These are phyloP conservation scores for Tagetes patula DNA, from an alignment of 129 eudicot genomes.

Conservation along the genomic window DNA sequence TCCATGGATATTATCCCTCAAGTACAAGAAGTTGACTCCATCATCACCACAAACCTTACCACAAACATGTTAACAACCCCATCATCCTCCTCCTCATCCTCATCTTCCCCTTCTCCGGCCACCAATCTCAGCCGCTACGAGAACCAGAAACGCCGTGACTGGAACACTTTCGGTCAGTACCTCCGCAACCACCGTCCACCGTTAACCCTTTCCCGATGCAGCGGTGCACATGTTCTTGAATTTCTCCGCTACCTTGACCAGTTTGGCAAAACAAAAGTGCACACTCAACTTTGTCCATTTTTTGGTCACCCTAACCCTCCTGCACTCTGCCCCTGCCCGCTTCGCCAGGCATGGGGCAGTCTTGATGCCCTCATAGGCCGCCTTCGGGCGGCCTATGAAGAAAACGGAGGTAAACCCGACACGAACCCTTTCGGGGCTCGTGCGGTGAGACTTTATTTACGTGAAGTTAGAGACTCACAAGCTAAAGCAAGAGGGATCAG, in stretches of 20 bases:
- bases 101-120: conserved; percentile 40
- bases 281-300: conserved; percentile 75
- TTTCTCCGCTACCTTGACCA: conserved; percentile 78
- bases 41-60: conserved; percentile 33
- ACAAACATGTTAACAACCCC: conserved; percentile 26
- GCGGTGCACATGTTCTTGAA: conserved; percentile 85
- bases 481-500: conserved; percentile 82
- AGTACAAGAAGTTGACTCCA: conserved; percentile 43
- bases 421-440: conserved; percentile 84
- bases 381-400: conserved; percentile 80
- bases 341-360: conserved; percentile 88
- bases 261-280: conserved; percentile 81
- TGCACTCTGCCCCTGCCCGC: conserved; percentile 87
- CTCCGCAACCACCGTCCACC: conserved; percentile 93
- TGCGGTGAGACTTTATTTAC: conserved; percentile 74
- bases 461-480: conserved; percentile 84
- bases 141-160: conserved; percentile 88
- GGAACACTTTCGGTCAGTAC: conserved; percentile 93
- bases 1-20: conserved; percentile 35
- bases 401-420: conserved; percentile 79
- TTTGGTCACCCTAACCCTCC: conserved; percentile 81
- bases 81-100: conserved; percentile 41
- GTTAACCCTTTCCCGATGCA: conserved; percentile 63
- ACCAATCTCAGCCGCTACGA: conserved; percentile 85
- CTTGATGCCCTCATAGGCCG: conserved; percentile 86